Conservation (phyloP, 345 rosid genomes). For the Pelargonium nanum region DNA sequence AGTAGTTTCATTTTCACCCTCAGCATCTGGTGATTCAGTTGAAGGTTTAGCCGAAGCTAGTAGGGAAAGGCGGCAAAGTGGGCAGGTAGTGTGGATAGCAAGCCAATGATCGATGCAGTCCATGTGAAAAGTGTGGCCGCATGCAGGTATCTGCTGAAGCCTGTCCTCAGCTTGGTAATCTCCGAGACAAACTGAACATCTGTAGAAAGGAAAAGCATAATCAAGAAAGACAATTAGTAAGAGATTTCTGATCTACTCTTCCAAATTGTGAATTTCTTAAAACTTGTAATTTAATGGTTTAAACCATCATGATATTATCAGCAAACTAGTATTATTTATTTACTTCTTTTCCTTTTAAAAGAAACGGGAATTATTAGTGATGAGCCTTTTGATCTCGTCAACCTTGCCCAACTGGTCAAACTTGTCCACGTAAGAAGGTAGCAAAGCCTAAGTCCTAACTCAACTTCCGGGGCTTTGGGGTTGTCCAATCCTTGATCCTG, state of each 20-base stretch:
- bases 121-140: constrained; percentile 86
- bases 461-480: too few relatives aligned
- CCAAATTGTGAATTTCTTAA: too few relatives aligned
- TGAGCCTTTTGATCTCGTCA: too few relatives aligned
- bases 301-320: not conserved
- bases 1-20: not conserved
- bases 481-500: too few relatives aligned
- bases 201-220: constrained; percentile 9
- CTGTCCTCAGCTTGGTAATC: constrained; percentile 75
- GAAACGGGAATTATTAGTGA: too few relatives aligned
- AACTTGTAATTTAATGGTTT: not conserved
- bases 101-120: constrained; percentile 93
- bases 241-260: too few relatives aligned
- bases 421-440: too few relatives aligned
- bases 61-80: constrained; percentile 78
- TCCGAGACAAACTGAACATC: constrained; percentile 78
- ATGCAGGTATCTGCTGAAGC: constrained; percentile 74
- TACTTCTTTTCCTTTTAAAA: too few relatives aligned
- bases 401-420: too few relatives aligned
- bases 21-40: constrained; percentile 11
- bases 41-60: constrained; percentile 29
- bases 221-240: too few relatives aligned
- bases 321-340: not conserved
- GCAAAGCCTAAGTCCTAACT: too few relatives aligned
- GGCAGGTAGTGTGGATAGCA: constrained; percentile 69